These are phyloP conservation scores for Bullera alba DNA, from an alignment of 768 basidiomycete species.

Conservation along the genomic window DNA sequence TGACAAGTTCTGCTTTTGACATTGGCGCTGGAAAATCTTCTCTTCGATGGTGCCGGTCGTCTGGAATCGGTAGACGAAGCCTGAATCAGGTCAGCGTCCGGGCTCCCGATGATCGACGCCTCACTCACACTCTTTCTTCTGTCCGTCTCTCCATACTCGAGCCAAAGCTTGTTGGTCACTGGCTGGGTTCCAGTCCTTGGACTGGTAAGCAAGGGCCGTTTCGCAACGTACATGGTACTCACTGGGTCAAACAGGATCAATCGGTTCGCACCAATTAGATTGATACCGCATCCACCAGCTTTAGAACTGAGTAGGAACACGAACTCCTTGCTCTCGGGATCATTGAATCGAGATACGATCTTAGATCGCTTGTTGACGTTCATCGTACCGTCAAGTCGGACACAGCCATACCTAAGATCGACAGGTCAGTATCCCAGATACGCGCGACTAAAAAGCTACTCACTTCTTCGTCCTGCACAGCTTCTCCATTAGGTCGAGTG, in stretches of 20 bases:
- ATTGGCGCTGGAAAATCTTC: conserved; percentile 95
- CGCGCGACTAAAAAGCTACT: conserved; percentile 13
- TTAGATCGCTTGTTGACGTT: conserved; percentile 85
- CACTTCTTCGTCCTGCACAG: conserved; percentile 78
- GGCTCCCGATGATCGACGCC: background rate
- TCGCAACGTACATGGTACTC: conserved; percentile 4
- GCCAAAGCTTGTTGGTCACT: conserved; percentile 97
- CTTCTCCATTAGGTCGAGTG: conserved; percentile 85
- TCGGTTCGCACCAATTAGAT: conserved; percentile 47
- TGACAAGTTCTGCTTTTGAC: conserved; percentile 86
- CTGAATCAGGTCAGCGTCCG: conserved; percentile 47
- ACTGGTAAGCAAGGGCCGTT: conserved; percentile 11
- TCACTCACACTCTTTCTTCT: conserved; percentile 93
- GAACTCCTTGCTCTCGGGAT: conserved; percentile 46
- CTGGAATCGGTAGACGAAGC: conserved; percentile 97
- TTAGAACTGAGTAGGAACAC: conserved; percentile 47
- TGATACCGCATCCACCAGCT: conserved; percentile 48
- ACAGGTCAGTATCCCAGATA: background rate
- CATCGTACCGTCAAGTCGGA: conserved; percentile 94
- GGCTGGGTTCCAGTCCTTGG: conserved; percentile 89
- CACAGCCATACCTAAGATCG: conserved; percentile 68
- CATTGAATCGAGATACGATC: conserved; percentile 51
- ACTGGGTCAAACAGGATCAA: conserved; percentile 54
- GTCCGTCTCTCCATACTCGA: conserved; percentile 98
- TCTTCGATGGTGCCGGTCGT: conserved; percentile 96